Evolutionary conservation across 192 early-diverging fungal genomes (phyloP).

Genomic region (Globomyces pollinis-pini): DNA sequence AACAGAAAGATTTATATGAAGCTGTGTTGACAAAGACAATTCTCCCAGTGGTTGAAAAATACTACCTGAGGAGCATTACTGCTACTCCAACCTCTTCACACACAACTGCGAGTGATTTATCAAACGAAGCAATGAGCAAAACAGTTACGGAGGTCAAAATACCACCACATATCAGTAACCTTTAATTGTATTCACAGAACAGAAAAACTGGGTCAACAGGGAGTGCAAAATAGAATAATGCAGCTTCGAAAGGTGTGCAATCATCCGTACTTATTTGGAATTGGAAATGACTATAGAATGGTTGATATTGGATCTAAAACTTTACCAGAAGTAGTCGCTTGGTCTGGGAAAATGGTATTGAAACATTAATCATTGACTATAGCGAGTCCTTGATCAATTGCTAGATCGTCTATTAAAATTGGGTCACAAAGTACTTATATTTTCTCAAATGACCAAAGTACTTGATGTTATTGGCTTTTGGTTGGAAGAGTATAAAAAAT

Average conservation of each 20-base stretch:
- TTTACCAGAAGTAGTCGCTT: conserved; percentile 44
- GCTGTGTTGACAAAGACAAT: conserved; percentile 14
- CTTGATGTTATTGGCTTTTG: conserved; percentile 73
- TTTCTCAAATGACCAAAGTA: conserved; percentile 86
- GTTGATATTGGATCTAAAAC: conserved; percentile 5
- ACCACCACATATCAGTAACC: no score
- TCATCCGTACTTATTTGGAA: conserved; percentile 89
- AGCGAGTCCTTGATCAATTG: conserved; percentile 72
- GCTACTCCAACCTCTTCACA: background rate
- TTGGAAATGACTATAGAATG: conserved; percentile 40
- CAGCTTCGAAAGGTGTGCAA: conserved; percentile 94
- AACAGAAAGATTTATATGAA: conserved; percentile 37
- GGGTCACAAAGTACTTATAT: conserved; percentile 89
- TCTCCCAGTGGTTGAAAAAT: conserved; percentile 24
- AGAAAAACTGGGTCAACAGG: conserved; percentile 17
- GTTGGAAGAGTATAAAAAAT: conserved; percentile 25
- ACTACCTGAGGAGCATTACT: conserved; percentile 22
- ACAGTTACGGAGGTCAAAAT: no score
- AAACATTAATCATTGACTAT: no score
- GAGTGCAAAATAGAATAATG: conserved; percentile 54
- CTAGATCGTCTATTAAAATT: conserved; percentile 67
- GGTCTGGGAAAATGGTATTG: conserved; percentile 85
- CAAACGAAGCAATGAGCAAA: background rate
- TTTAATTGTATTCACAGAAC: background rate
- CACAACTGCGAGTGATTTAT: no score